Evolutionary conservation across 83 land plant species (phyloP).

Genomic region (Picea abies): DNA sequence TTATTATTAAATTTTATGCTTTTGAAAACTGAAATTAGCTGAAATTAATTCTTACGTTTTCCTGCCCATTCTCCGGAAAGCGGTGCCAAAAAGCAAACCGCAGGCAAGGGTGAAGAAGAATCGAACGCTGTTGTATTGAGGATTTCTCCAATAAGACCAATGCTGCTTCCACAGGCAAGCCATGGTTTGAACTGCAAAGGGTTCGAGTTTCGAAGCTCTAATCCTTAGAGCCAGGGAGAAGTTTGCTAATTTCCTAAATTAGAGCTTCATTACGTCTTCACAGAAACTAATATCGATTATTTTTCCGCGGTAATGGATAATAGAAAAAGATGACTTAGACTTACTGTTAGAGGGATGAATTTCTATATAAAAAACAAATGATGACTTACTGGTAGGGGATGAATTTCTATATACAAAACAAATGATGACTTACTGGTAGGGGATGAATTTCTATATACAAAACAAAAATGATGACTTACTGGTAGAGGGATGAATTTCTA

Average conservation of each 20-base stretch:
- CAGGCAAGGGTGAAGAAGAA: conserved; percentile 63
- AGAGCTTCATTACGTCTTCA: conserved; percentile 49
- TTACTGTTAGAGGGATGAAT: too few relatives aligned
- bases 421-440: too few relatives aligned
- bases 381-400: too few relatives aligned
- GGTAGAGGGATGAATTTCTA: background rate
- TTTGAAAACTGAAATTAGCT: too few relatives aligned
- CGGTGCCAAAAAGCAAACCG: conserved; percentile 68
- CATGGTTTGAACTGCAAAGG: conserved; percentile 39
- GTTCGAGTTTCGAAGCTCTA: conserved; percentile 45
- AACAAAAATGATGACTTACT: background rate
- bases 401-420: too few relatives aligned
- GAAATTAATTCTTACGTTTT: conserved; percentile 41
- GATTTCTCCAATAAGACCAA: conserved; percentile 76
- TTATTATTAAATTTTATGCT: too few relatives aligned
- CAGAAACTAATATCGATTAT: conserved; percentile 56
- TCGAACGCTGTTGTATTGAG: conserved; percentile 67
- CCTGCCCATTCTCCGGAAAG: conserved; percentile 64
- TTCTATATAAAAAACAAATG: too few relatives aligned
- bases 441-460: too few relatives aligned
- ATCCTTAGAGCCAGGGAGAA: conserved; percentile 39
- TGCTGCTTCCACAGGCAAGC: conserved; percentile 77
- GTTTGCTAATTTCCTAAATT: conserved; percentile 50
- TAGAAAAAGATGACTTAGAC: too few relatives aligned
- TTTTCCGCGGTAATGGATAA: conserved; percentile 12